Percentiles rank a stretch among this genome's conserved stretches.
Evolutionary conservation across 805 yeast genomes (phyloP).

Genomic region (Starmera quercuum): DNA sequence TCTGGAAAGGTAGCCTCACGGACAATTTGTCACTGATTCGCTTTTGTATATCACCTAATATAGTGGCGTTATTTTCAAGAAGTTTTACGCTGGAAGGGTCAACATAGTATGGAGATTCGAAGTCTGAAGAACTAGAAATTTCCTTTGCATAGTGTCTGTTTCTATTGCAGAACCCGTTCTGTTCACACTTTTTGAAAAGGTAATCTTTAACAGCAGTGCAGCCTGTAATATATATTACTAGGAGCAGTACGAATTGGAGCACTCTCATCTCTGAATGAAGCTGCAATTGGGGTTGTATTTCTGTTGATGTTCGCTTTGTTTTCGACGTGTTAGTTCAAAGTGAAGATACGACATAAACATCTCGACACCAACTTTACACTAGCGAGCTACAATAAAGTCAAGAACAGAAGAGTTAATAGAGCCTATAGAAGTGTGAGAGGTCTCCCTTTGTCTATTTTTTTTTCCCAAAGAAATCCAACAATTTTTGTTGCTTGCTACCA

Average conservation of each 20-base stretch:
- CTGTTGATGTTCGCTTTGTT: too few species aligned
- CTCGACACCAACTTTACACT: too few species aligned
- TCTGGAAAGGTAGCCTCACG: conserved; percentile 45
- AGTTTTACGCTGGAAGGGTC: conserved; percentile 27
- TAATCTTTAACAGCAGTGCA: conserved; percentile 47
- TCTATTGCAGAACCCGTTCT: conserved; percentile 79
- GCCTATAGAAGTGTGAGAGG: too few species aligned
- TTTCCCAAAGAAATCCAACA: conserved; percentile 42
- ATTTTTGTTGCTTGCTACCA: conserved; percentile 29
- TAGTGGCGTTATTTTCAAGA: conserved; percentile 20
- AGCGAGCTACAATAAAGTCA: too few species aligned
- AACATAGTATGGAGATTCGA: conserved; percentile 32
- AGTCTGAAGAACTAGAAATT: conserved; percentile 8
- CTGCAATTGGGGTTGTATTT: too few species aligned
- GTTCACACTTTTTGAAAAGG: conserved; percentile 68
- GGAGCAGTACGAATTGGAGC: conserved; percentile 1
- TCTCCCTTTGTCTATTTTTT: conserved; percentile 10
- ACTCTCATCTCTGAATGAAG: too few species aligned
- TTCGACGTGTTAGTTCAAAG: too few species aligned
- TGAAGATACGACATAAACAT: too few species aligned
- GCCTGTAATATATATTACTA: conserved; percentile 1
- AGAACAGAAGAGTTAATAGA: too few species aligned
- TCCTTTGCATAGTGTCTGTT: conserved; percentile 56
- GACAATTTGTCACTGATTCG: conserved; percentile 28
- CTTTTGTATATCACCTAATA: conserved; percentile 44